Percentiles rank a stretch among this genome's conserved stretches.
phyloP scores from a whole-genome alignment of 192 early-diverging fungal species.

The Linnemannia exigua region DNA sequence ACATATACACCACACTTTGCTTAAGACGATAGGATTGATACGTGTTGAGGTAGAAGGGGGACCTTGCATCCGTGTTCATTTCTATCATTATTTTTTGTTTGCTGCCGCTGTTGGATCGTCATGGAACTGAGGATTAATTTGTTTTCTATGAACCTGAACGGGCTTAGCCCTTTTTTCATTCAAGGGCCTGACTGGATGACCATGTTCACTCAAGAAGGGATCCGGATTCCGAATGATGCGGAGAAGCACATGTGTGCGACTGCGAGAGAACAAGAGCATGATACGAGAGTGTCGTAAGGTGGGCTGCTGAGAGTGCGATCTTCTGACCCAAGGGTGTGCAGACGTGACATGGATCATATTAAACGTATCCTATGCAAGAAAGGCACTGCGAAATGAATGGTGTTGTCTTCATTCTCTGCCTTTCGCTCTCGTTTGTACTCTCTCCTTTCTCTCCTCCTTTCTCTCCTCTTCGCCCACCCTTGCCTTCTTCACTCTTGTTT shows the following conservation, averaged over 20 bases:
- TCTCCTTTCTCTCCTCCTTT: neutral
- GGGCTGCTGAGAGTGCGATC: too few relatives aligned
- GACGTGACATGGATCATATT: too few relatives aligned
- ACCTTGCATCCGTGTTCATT: too few relatives aligned
- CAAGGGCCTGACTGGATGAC: slow-evolving; percentile 1
- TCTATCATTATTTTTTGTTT: neutral
- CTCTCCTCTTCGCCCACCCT: neutral
- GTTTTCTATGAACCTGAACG: neutral
- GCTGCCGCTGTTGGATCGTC: neutral
- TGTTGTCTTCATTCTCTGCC: neutral
- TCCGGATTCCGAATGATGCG: slow-evolving; percentile 26
- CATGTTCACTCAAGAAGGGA: neutral
- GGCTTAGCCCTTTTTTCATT: neutral
- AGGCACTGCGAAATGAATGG: too few relatives aligned
- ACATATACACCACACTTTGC: too few relatives aligned
- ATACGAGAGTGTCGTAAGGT: too few relatives aligned
- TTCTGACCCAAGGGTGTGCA: too few relatives aligned
- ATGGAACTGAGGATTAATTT: neutral
- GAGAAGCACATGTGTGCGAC: neutral
- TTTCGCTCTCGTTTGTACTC: too few relatives aligned
- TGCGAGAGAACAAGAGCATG: neutral
- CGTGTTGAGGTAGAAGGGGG: too few relatives aligned
- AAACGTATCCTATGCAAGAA: too few relatives aligned
- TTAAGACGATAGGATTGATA: too few relatives aligned
- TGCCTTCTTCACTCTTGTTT: neutral